Percentiles rank a stretch among this genome's conserved stretches.
phyloP scores from a whole-genome alignment of 2,329 filamentous ascomycete genomes.

The Plectosphaerella sp. region DNA sequence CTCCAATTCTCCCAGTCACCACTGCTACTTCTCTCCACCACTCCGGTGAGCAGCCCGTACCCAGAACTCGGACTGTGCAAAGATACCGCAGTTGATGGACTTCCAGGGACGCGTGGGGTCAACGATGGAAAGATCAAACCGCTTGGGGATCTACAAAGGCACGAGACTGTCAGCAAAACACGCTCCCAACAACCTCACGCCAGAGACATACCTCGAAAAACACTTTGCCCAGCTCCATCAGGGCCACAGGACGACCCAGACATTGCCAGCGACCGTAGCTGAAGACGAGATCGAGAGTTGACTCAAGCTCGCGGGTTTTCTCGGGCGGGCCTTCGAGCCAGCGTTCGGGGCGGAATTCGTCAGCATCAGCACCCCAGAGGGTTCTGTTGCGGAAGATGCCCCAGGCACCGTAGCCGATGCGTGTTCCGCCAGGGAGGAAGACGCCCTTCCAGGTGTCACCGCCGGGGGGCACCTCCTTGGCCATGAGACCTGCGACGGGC shows the following conservation, averaged over 20 bases:
- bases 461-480: slow-evolving; percentile 29
- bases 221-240: slow-evolving; percentile 28
- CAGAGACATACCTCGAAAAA: slow-evolving; percentile 17
- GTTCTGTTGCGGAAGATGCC: slow-evolving; percentile 19
- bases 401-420: slow-evolving; percentile 27
- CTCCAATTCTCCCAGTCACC: too few relatives aligned
- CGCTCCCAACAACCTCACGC: too few relatives aligned
- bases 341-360: slow-evolving; percentile 10
- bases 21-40: too few relatives aligned
- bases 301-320: slow-evolving; percentile 26
- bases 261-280: slow-evolving; percentile 33
- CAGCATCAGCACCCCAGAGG: slow-evolving; percentile 7
- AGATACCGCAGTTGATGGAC: slow-evolving; percentile 22
- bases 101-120: slow-evolving; percentile 25
- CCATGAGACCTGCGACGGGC: slow-evolving; percentile 29
- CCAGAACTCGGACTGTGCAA: slow-evolving; percentile 24
- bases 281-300: slow-evolving; percentile 31
- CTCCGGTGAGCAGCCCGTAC: slow-evolving; percentile 1
- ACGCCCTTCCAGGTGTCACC: slow-evolving; percentile 29
- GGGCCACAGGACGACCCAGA: slow-evolving; percentile 30
- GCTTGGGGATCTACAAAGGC: slow-evolving; percentile 7
- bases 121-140: slow-evolving; percentile 25
- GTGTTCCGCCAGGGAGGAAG: slow-evolving; percentile 25
- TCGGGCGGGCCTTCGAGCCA: slow-evolving; percentile 18
- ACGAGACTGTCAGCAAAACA: too few relatives aligned